Evolutionary conservation across 2,329 filamentous ascomycete species (phyloP), one percentile per base, ranked within the genome.

Genomic region (Fusarium verticillioides): DNA sequence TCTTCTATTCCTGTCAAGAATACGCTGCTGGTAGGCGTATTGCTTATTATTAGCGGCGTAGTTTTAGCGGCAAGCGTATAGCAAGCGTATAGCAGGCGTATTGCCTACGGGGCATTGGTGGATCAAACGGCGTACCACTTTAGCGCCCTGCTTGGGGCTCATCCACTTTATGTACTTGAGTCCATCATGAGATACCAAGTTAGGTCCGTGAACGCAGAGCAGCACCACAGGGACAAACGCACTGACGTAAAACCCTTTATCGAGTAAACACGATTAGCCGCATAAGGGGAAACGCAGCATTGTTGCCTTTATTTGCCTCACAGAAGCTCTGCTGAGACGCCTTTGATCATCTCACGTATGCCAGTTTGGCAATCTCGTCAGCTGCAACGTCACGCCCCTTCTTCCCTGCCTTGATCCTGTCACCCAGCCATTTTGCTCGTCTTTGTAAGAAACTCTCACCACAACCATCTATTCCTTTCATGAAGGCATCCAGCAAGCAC

Each of bases 401-500:
- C 12, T 46, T 49, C 6, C 36, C 23, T 15, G 46, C 13, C 12
- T 52, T 59, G 1, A 67, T 39, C 9, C 16, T 53, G 2, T 47
- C 7, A 8, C 63, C 63, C 9, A 49, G 6, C 5, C 23, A 23
- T 21, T 26, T 43, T 0, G 65, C 63, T 12, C 28, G 49, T 9
- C 50, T 13, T 5, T 28, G 19, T 32, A 67, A 32, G 21, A 21
- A 13, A 1, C 42, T n/a, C 15, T 54, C 43, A 3, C 36, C n/a
- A 12, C 18, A 37, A 6, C 36, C 30, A 18, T 28, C 53, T 9
- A 67, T 36, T 9, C 52, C 58, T 12, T 37, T 36, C 19, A 80
- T 54, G 23, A 84, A 73, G 0, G 80, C 77, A 11, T 67, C 49
- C 10, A 69, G 66, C 7, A 84, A 65, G 8, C 79, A 77, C 19